Evolutionary conservation across 2,329 filamentous ascomycete genomes (phyloP), one percentile per base, ranked within the genome.

Genomic region (Lachnellula cervina): DNA sequence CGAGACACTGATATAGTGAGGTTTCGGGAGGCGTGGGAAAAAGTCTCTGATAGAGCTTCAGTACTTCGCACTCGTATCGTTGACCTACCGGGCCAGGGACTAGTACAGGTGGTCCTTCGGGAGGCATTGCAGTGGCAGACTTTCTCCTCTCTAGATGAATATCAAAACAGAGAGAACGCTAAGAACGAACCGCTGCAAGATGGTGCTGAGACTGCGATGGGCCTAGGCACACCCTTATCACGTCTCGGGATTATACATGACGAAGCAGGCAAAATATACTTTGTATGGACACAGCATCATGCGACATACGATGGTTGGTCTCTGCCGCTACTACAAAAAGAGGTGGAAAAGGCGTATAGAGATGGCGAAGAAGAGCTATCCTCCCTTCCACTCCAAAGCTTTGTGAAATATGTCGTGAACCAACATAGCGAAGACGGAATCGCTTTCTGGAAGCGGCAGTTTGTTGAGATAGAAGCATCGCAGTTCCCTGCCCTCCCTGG

Each of bases 271-370:
- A 28, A 28, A 9, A 28, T 1, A 19, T 25, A 32, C 8, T 38
- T 59, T 21, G 38, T 51, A 5, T 56, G 49, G 54, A 59, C 54
- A 14, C 19, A 23, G 6, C 82, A 84, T 60, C 83, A 86, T 68
- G 76, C 79, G 1, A 60, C 84, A 1, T 86, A 84, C 64, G 83
- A 86, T 68, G 82, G 83, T 19, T 86, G 83, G 83, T 83, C 81
- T 2, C 77, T 83, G 67, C 9, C 28, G 6, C 4, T 45, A 34
- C 35, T 59, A 5, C 32, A 53, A 9, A 35, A 49, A 4, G 5
- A 28, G 6, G 47, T 59, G 25, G 45, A 54, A 37, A 28, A 49
- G 32, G 51, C 51, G 5, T 57, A 54, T 40, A 13, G 8, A 17
- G 19, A 14, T 75, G 17, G 14, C 16, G 42, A 4, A 35, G 28